Conservation (phyloP, 306 rosid genomes). For the Rosa rugosa region DNA sequence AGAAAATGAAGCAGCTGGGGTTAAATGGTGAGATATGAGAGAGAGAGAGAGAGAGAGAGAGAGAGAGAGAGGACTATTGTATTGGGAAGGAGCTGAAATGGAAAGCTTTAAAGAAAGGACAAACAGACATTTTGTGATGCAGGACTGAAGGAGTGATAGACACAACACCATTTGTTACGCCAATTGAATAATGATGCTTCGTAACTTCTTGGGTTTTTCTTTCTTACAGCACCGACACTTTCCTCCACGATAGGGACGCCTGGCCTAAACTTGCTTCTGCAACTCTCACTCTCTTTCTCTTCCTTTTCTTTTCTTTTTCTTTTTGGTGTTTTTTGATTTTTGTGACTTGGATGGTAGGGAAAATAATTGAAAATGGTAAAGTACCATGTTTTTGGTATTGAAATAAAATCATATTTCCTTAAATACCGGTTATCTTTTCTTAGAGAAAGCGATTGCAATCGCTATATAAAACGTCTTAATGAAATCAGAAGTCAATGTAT, state of each 20-base stretch:
- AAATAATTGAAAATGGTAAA: not conserved
- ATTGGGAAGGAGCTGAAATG: not conserved
- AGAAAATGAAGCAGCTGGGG: not conserved
- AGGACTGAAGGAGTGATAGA: not conserved
- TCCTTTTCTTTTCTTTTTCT: not conserved
- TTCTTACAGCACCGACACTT: conserved; percentile 56
- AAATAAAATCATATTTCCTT: not conserved
- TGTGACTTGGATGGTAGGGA: not conserved
- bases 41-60: conserved; percentile 1
- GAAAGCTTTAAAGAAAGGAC: not conserved
- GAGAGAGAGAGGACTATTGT: not conserved
- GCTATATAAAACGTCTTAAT: too few species aligned
- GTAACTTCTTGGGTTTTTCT: not conserved
- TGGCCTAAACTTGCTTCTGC: conserved; percentile 31
- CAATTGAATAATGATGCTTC: not conserved
- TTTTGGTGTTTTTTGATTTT: not conserved
- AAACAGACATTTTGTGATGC: not conserved
- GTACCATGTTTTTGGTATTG: not conserved
- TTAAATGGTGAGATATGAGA: not conserved
- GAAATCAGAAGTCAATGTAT: too few species aligned
- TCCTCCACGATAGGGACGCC: conserved; percentile 37
- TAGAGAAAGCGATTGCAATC: not conserved
- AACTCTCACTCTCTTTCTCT: not conserved
- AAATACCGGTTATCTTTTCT: too few species aligned
- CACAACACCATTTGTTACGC: not conserved